Conservation (phyloP, 495 filamentous ascomycete genomes). For the Hypoxylon fuscum region DNA sequence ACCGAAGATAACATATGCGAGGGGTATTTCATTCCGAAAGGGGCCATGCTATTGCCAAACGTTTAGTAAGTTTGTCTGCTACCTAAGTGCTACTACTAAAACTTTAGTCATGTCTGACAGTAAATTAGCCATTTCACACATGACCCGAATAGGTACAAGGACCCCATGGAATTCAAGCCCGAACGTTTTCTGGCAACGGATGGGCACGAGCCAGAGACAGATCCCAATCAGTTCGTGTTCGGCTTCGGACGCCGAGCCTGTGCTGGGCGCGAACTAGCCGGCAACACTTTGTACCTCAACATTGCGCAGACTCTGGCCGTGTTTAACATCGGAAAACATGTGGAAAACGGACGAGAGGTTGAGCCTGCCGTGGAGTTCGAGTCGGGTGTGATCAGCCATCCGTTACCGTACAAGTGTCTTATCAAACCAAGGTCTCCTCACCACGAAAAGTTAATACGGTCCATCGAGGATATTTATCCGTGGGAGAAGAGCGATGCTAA, state of each 20-base stretch:
- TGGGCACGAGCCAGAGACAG: conserved; percentile 51
- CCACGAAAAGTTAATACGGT: conserved; percentile 44
- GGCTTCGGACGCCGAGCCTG: conserved; percentile 64
- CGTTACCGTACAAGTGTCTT: conserved; percentile 43
- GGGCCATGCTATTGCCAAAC: conserved; percentile 46
- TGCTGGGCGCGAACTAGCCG: conserved; percentile 60
- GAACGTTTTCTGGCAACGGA: conserved; percentile 47
- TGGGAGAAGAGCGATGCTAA: conserved; percentile 57
- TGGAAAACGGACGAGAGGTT: conserved; percentile 42
- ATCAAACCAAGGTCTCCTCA: conserved; percentile 47
- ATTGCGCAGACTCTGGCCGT: conserved; percentile 55
- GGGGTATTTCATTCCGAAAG: conserved; percentile 62
- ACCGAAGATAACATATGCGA: conserved; percentile 58
- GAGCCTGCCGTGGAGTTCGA: conserved; percentile 39
- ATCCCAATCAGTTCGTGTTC: conserved; percentile 56
- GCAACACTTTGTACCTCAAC: conserved; percentile 54
- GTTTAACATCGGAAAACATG: conserved; percentile 49
- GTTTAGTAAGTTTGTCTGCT: conserved; percentile 36
- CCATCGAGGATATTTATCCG: conserved; percentile 52
- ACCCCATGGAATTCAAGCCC: conserved; percentile 56
- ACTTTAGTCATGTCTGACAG: conserved; percentile 5
- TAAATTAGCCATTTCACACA: conserved; percentile 45
- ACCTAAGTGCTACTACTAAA: too few relatives aligned
- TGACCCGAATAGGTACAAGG: conserved; percentile 47
- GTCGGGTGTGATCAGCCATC: conserved; percentile 48